Evolutionary conservation across 495 filamentous ascomycete genomes (phyloP).

Genomic region (Penicillium lagena): DNA sequence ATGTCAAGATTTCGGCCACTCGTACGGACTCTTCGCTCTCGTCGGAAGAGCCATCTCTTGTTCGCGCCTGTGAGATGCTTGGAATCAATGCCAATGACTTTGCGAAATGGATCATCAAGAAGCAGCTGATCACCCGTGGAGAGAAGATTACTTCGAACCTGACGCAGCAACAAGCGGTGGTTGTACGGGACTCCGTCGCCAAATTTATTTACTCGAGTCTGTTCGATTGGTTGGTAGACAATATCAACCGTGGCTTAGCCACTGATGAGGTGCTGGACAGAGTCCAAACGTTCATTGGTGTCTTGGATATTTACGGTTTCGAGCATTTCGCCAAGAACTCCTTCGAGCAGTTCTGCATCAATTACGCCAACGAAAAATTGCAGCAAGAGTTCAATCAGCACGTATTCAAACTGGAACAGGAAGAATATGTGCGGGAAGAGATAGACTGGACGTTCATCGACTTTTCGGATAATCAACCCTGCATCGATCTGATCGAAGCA

Average conservation of each 20-base stretch:
- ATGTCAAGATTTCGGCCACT: constrained; percentile 88
- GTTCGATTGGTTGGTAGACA: constrained; percentile 98
- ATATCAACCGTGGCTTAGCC: constrained; percentile 84
- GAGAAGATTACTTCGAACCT: constrained; percentile 98
- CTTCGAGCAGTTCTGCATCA: constrained; percentile 99
- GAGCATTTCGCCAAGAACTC: constrained; percentile 99
- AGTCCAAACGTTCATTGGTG: constrained; percentile 92
- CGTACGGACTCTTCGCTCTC: constrained; percentile 79
- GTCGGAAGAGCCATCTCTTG: constrained; percentile 73
- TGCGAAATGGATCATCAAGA: constrained; percentile 98
- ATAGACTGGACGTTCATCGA: constrained; percentile 99
- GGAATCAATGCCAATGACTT: constrained; percentile 85
- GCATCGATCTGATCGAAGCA: constrained; percentile 97
- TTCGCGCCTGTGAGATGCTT: constrained; percentile 76
- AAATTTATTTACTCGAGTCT: constrained; percentile 98
- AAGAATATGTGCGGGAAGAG: constrained; percentile 93
- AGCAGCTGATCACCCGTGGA: constrained; percentile 91
- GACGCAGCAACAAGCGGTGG: constrained; percentile 86
- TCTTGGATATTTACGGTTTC: constrained; percentile 99
- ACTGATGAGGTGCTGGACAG: constrained; percentile 78
- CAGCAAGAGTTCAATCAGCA: constrained; percentile 99
- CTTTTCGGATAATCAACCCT: constrained; percentile 99
- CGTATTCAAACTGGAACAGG: constrained; percentile 99
- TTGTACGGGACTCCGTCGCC: constrained; percentile 95
- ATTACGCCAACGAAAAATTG: constrained; percentile 98